Evolutionary conservation across 352 stramenopile genomes (phyloP), one percentile per base, ranked within the genome.

Genomic region (Phytophthora boehmeriae): DNA sequence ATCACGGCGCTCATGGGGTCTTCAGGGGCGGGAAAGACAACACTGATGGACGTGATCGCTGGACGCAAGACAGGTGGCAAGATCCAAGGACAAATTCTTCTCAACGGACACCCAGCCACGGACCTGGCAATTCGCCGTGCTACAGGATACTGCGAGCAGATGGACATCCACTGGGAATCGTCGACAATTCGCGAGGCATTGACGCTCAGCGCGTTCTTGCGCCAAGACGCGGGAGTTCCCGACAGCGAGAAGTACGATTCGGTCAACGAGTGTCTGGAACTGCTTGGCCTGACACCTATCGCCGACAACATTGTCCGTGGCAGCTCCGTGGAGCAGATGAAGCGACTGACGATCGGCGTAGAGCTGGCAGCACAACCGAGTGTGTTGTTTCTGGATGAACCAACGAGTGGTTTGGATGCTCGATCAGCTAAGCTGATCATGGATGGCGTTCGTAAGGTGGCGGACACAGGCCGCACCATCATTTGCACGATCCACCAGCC

Each of bases 1-100:
- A 76, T 93, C 17, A 89, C 81, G 1, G 85, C 85, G 0, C 60
- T 95, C 17, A 92, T 93, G 80, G 87, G 87, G 1, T 75, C 70
- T 3, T 87, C 76, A 0, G 88, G 89, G 38, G 86, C 90, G 28
- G 93, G 95, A 2, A 98, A 99, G 74, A 98, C 95, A 11, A 99
- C 96, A 4, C 76, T 99, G 5, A 92, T 98, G 68, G 94, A 99
- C 70, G 93, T 98, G 5, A 93, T 99, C 47, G 92, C 96, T 6
- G 78, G 96, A 11, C 80, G 96, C 39, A 99, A 98, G 75, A 96
- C 79, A 2, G 80, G 79, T 23, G 96, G 96, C 16, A 81, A 56
- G 14, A 91, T 98, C 47, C 69, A 68, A 20, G 95, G 95, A 25
- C 51, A 96, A 19, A 90, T 98, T 46, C 60, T 83, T 9, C 52